Conservation (phyloP, 2,329 filamentous ascomycete genomes). For the Pseudogymnoascus sp. region DNA sequence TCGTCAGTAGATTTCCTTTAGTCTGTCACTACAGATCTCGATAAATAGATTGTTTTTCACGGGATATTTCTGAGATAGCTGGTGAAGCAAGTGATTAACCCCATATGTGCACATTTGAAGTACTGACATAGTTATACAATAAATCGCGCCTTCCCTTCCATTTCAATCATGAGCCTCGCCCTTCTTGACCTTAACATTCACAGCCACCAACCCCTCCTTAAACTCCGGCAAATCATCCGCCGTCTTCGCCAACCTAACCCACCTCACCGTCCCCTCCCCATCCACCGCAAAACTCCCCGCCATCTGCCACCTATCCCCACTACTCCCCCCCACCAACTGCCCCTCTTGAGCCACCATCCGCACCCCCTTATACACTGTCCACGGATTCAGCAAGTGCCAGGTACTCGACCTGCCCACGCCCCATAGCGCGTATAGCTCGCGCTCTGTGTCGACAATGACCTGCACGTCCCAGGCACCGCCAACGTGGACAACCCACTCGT, state of each 20-base stretch:
- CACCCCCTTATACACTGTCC: constrained; percentile 48
- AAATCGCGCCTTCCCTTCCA: not conserved
- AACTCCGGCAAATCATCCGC: constrained; percentile 50
- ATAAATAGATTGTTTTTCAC: not conserved
- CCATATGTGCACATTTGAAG: not conserved
- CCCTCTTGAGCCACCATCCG: constrained; percentile 52
- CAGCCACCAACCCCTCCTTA: constrained; percentile 34
- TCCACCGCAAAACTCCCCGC: constrained; percentile 57
- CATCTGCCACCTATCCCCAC: constrained; percentile 61
- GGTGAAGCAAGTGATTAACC: not conserved
- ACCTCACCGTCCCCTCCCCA: constrained; percentile 42
- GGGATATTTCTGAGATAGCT: not conserved
- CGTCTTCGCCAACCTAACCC: constrained; percentile 39
- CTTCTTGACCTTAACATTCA: constrained; percentile 4
- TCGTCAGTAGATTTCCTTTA: not conserved
- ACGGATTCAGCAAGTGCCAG: constrained; percentile 55
- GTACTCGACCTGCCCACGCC: constrained; percentile 54
- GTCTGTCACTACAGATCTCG: not conserved
- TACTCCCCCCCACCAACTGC: constrained; percentile 55
- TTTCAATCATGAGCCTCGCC: not conserved
- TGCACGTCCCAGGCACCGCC: constrained; percentile 37
- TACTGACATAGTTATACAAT: not conserved
- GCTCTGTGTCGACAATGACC: constrained; percentile 52
- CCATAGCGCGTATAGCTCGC: constrained; percentile 56
- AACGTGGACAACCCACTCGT: constrained; percentile 26